Evolutionary conservation across 371 early-diverging fungal species (phyloP), one percentile per base, ranked within the genome.

Genomic region (Rhizomucor pusillus): DNA sequence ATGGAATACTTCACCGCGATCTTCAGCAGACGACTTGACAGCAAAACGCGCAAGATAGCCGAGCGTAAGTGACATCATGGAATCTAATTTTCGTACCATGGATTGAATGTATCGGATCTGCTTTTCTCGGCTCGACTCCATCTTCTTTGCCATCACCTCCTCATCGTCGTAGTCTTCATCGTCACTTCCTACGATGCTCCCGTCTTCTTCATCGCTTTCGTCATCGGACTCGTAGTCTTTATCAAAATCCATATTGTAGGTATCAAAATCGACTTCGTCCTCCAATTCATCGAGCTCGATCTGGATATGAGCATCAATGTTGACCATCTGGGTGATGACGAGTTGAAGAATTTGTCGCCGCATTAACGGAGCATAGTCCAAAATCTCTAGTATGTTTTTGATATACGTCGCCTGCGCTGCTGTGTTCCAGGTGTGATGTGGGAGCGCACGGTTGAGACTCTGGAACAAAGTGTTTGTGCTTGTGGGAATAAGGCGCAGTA

Each of bases 221-320:
- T 58, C 59, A 11, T 64, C 73, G 0, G 82, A 80, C 10, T 57
- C 53, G 50, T 82, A 81, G 43, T 75, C 73, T 16, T 63, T 60
- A 46, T 70, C 75, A 46, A 69, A 75, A 33, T 72, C 59, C 57
- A 73, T 50, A 24, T 67, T 54, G 43, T 65, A 67, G 2, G 62
- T 55, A 25, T 74, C 78, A 33, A 75, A 71, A 40, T 76, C 84
- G 16, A 81, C 82, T 5, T 89, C 87, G 41, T 89, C 89, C n/a
- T 90, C 89, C 25, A 94, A 68, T 20, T 97, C 97, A 22, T 96
- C 96, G 43, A 95, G 60, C 54, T 93, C 95, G 1, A 90, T 86
- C 61, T 97, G 95, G 43, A 97, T 93, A 65, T 94, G 96, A 9
- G 91, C 97, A 67, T 97, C 98, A 29, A 97, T 83, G 57, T 92